A percentile compares a stretch with the other conserved stretches of the same genome.
Evolutionary conservation across 495 filamentous ascomycete species (phyloP).

Genomic region (Neurospora sp.): DNA sequence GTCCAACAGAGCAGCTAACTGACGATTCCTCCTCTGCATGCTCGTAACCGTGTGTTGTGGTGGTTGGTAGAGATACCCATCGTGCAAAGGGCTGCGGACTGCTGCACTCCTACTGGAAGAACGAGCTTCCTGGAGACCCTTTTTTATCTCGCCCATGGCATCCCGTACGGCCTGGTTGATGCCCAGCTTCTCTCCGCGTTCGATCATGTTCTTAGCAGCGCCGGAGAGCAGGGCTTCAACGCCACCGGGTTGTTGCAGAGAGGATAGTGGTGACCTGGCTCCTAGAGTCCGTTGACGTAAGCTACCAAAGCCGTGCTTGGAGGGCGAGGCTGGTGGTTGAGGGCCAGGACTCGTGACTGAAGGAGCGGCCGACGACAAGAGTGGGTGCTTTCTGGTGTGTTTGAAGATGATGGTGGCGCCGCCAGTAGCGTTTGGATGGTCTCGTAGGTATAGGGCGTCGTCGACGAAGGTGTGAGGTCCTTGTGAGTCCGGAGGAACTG

Average conservation of each 20-base stretch:
- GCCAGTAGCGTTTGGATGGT: slow-evolving; percentile 62
- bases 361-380: neutral
- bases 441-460: slow-evolving; percentile 77
- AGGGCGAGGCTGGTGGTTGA: neutral
- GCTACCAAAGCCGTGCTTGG: slow-evolving; percentile 13
- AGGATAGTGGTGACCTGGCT: slow-evolving; percentile 39
- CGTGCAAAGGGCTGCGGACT: slow-evolving; percentile 4
- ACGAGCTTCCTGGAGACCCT: slow-evolving; percentile 33
- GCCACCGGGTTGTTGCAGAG: slow-evolving; percentile 49
- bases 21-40: slow-evolving; percentile 61
- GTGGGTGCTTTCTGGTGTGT: slow-evolving; percentile 53
- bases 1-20: slow-evolving; percentile 63
- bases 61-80: neutral
- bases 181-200: slow-evolving; percentile 74
- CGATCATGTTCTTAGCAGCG: slow-evolving; percentile 73
- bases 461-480: slow-evolving; percentile 68
- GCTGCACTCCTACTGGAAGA: slow-evolving; percentile 18
- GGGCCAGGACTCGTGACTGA: slow-evolving; percentile 28
- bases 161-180: slow-evolving; percentile 86
- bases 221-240: slow-evolving; percentile 77
- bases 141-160: slow-evolving; percentile 68
- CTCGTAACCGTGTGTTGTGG: slow-evolving; percentile 20
- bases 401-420: slow-evolving; percentile 69
- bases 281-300: slow-evolving; percentile 26
- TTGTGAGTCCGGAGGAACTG: slow-evolving; percentile 50